Percentiles rank a stretch among this genome's conserved stretches.
phyloP scores from a whole-genome alignment of 1,284 basidiomycete species.

The Papiliotrema fonsecae region DNA sequence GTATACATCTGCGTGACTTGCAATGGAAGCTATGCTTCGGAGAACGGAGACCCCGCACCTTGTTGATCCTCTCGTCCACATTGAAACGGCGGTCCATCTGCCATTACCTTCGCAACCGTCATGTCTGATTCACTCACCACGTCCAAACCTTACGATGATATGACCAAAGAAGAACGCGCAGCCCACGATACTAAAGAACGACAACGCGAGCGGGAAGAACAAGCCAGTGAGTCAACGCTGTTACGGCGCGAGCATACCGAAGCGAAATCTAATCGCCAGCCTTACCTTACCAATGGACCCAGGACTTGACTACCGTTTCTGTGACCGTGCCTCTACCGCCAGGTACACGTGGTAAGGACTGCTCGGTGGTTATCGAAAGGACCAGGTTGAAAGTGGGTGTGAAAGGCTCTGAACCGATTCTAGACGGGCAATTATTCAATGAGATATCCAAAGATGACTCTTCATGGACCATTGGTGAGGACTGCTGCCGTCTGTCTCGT shows the following conservation, averaged over 20 bases:
- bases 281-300: conserved; percentile 88
- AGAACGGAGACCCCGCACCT: no score
- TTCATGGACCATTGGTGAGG: conserved; percentile 90
- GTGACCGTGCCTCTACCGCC: conserved; percentile 76
- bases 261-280: conserved; percentile 50
- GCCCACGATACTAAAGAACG: conserved; percentile 64
- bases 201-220: conserved; percentile 69
- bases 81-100: no score
- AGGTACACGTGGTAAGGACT: conserved; percentile 76
- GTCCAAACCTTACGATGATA: no score
- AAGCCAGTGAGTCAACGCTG: conserved; percentile 63
- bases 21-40: no score
- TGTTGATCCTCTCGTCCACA: no score
- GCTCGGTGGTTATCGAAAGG: conserved; percentile 71
- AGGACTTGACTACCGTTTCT: conserved; percentile 83
- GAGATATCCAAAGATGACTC: conserved; percentile 95
- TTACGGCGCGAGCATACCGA: conserved; percentile 15
- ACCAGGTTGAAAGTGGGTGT: conserved; percentile 76
- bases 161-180: conserved; percentile 71
- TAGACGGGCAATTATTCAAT: conserved; percentile 86
- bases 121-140: no score
- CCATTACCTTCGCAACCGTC: no score
- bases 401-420: conserved; percentile 77
- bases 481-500: conserved; percentile 23
- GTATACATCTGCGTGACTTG: no score